Evolutionary conservation across 2,329 filamentous ascomycete species (phyloP).

Genomic region (Niveomyces coronatus): DNA sequence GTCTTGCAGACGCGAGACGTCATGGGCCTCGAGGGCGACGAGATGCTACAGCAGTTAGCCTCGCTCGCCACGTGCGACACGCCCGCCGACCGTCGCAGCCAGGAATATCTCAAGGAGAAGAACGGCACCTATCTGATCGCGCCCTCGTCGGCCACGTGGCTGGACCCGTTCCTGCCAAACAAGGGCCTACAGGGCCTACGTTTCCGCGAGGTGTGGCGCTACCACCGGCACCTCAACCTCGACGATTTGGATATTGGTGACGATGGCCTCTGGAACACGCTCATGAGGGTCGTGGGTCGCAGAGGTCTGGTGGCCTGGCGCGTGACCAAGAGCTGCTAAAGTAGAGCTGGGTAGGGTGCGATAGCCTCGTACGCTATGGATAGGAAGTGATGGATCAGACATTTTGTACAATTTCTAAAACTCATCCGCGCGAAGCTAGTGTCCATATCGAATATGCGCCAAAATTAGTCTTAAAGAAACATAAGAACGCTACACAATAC

Average conservation of each 20-base stretch:
- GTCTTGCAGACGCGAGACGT: conserved; percentile 61
- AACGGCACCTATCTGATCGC: conserved; percentile 63
- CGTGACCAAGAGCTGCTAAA: conserved; percentile 50
- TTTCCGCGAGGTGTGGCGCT: conserved; percentile 61
- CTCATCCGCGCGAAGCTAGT: too few species aligned
- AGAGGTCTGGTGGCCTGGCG: conserved; percentile 53
- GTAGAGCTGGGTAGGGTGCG: too few species aligned
- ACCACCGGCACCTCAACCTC: conserved; percentile 59
- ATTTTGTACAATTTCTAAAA: too few species aligned
- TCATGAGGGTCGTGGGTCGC: conserved; percentile 55
- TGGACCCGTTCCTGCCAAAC: conserved; percentile 52
- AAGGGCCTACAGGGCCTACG: conserved; percentile 49
- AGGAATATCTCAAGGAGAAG: conserved; percentile 48
- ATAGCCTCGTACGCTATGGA: too few species aligned
- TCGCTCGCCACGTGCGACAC: conserved; percentile 53
- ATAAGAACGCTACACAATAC: too few species aligned
- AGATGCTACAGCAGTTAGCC: conserved; percentile 48
- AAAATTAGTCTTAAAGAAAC: too few species aligned
- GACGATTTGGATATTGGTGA: conserved; percentile 73
- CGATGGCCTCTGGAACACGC: conserved; percentile 63
- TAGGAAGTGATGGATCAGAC: too few species aligned
- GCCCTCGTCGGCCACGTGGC: conserved; percentile 59
- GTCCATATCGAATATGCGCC: too few species aligned
- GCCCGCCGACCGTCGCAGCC: conserved; percentile 42
- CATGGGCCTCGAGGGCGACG: conserved; percentile 57